These are phyloP conservation scores for Cryptococcus floricola DNA, from an alignment of 1,284 basidiomycete genomes.

Conservation along the genomic window DNA sequence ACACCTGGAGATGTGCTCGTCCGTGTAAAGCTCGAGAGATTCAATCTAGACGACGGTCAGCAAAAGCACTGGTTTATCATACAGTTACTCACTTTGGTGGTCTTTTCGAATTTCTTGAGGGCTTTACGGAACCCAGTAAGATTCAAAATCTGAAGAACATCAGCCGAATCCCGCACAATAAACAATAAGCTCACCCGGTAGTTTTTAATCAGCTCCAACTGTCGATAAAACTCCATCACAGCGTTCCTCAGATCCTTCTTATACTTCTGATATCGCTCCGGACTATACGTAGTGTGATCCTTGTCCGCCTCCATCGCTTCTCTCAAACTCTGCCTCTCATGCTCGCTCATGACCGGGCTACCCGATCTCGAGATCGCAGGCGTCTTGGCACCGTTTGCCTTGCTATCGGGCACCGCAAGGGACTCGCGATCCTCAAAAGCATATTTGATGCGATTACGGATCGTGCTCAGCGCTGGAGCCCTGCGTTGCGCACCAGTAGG, in stretches of 20 bases:
- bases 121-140: slow-evolving; percentile 86
- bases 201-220: slow-evolving; percentile 71
- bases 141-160: slow-evolving; percentile 64
- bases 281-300: slow-evolving; percentile 54
- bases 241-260: slow-evolving; percentile 77
- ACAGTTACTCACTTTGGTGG: slow-evolving; percentile 58
- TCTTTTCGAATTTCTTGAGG: slow-evolving; percentile 90
- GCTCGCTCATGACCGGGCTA: slow-evolving; percentile 12
- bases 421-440: background rate
- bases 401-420: background rate
- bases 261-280: slow-evolving; percentile 74
- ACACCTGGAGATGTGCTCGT: slow-evolving; percentile 60
- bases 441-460: slow-evolving; percentile 20
- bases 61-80: background rate
- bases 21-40: slow-evolving; percentile 66
- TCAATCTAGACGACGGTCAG: slow-evolving; percentile 26
- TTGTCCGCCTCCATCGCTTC: slow-evolving; percentile 31
- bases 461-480: slow-evolving; percentile 3
- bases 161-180: background rate
- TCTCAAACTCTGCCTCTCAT: slow-evolving; percentile 13
- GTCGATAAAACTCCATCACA: slow-evolving; percentile 80
- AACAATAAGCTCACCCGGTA: slow-evolving; percentile 69
- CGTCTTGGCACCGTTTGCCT: background rate
- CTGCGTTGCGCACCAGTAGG: slow-evolving; percentile 10
- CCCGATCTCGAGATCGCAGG: background rate